These are phyloP conservation scores for Scedosporium apiospermum DNA, from an alignment of 2,329 filamentous ascomycete species.

Conservation along the genomic window DNA sequence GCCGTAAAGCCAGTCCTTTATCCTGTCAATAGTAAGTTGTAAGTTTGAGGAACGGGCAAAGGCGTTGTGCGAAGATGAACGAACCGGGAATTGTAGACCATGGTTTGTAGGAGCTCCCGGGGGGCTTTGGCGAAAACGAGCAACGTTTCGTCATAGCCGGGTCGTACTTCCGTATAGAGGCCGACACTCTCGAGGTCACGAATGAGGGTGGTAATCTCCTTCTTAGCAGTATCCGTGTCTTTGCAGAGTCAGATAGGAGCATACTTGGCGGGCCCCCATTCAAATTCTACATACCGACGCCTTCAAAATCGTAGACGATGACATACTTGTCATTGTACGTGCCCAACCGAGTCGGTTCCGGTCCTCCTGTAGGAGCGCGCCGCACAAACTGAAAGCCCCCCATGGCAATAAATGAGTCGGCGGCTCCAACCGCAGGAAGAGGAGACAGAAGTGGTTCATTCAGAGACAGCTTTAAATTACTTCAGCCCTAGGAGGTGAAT, in stretches of 20 bases:
- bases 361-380: too few relatives aligned
- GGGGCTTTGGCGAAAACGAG: constrained; percentile 59
- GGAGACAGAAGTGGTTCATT: too few relatives aligned
- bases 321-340: constrained; percentile 29
- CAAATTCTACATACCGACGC: constrained; percentile 18
- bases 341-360: not conserved
- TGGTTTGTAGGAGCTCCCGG: constrained; percentile 50
- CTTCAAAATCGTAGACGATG: constrained; percentile 26
- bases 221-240: constrained; percentile 24
- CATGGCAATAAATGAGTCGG: too few relatives aligned
- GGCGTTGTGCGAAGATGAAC: not conserved
- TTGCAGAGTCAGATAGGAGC: not conserved
- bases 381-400: too few relatives aligned
- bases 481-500: too few relatives aligned
- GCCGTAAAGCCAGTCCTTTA: constrained; percentile 68
- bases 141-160: constrained; percentile 57
- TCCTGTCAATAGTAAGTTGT: constrained; percentile 30
- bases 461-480: too few relatives aligned
- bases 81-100: constrained; percentile 59
- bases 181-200: constrained; percentile 52
- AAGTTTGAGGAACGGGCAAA: not conserved
- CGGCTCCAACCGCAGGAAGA: too few relatives aligned
- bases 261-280: not conserved
- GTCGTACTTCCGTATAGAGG: constrained; percentile 61
- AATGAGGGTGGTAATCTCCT: constrained; percentile 36